Evolutionary conservation across 805 yeast genomes (phyloP), one percentile per base, ranked within the genome.

Genomic region (Metschnikowia borealis): DNA sequence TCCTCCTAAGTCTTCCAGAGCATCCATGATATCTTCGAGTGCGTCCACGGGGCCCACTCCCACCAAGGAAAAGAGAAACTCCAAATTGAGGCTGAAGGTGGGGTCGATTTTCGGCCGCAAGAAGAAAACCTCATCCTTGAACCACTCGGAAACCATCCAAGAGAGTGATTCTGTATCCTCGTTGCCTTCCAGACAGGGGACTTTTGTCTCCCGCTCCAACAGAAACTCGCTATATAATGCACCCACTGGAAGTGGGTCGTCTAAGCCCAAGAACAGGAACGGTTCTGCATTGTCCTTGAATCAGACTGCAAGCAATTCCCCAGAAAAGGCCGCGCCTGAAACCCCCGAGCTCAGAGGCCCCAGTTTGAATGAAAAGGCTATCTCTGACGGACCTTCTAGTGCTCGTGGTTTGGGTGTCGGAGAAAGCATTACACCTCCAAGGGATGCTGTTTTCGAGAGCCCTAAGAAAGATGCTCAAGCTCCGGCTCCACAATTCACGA

Each of bases 61-160:
- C 50, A 56, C 60, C 17, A 60, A 66, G 46, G 65, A 65, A 42
- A 66, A 66, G 52, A 62, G 63, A 47, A 62, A 63, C 32, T 67
- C 71, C n/a, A 77, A 75, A 42, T 65, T 87, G 59, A 81, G 81
- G 66, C 85, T 90, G 5, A 82, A 73, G 60, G 85, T 87, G 50
- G 95, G 95, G 8, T 84, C 94, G 0, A 79, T 87, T 54, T 82
- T 87, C 59, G 84, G 86, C 41, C 79, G 82, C 55, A 64, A 57
- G 39, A 84, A 80, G 64, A 82, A 81, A 60, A 73, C 74, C 54
- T 70, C 72, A 42, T 50, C 57, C 10, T 26, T 44, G 21, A 46
- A 53, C 18, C 52, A 51, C 31, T 46, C 55, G 34, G 67, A 64
- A 23, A 54, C 67, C 6, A 69, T 70, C 38, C 70, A 70, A 1